Evolutionary conservation across 441 rosid species (phyloP).

Genomic region (Gossypium gossypioides): DNA sequence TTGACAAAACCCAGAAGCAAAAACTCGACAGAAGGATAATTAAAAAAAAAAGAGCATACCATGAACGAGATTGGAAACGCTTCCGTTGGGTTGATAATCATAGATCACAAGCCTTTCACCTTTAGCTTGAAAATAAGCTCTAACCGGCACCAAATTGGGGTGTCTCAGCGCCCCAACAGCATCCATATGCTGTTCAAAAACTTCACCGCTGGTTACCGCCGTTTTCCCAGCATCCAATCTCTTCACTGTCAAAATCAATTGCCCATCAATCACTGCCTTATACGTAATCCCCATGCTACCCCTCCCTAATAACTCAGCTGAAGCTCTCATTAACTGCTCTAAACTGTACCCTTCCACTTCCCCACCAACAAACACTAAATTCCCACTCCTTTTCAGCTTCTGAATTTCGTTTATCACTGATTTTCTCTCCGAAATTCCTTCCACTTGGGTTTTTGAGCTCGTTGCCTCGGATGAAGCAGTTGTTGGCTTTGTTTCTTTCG

Average conservation of each 20-base stretch:
- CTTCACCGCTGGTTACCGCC: constrained; percentile 33
- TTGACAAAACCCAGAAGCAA: background rate
- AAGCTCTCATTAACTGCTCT: constrained; percentile 78
- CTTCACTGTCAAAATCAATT: constrained; percentile 62
- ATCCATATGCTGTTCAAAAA: constrained; percentile 62
- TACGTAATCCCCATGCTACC: constrained; percentile 70
- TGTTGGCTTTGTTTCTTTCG: constrained; percentile 17
- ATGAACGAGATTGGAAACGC: constrained; percentile 76
- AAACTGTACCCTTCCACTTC: constrained; percentile 49
- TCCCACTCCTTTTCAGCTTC: constrained; percentile 35
- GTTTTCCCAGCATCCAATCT: constrained; percentile 61
- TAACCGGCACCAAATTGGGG: constrained; percentile 63
- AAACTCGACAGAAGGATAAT: background rate
- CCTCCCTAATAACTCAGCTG: constrained; percentile 79
- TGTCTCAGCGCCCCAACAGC: constrained; percentile 60
- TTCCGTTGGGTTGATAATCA: constrained; percentile 78
- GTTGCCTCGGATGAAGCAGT: background rate
- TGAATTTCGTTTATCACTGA: constrained; percentile 15
- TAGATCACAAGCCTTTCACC: constrained; percentile 78
- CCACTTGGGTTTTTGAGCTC: constrained; percentile 1
- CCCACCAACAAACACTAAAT: constrained; percentile 53
- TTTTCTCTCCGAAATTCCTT: constrained; percentile 6
- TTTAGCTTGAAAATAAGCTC: constrained; percentile 68
- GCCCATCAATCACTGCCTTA: constrained; percentile 64
- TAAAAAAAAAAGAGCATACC: constrained; percentile 29